Evolutionary conservation across 306 rosid species (phyloP), one percentile per base, ranked within the genome.

Genomic region (Fragaria iinumae): DNA sequence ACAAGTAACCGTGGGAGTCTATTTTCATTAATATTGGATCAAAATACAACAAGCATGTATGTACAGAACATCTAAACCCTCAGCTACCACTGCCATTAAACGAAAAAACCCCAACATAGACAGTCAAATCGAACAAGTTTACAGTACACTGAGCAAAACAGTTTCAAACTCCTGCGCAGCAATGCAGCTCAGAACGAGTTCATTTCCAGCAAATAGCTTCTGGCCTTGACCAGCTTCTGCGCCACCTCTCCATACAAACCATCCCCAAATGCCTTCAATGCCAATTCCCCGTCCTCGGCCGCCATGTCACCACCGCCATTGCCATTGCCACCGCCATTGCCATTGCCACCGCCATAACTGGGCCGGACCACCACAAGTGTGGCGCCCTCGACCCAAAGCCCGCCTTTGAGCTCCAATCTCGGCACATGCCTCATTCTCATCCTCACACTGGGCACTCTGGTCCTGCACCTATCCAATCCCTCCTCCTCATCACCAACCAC

Each of bases 341-440:
- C 34, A 32, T 32, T 32, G 68, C 62, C 44, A 21, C 62, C 5
- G 2, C 55, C 67, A 25, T 5, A 53, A 0, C 76, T 82, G 56
- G 90, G 83, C 74, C 85, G 83, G 49, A 84, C 85, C 49, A 85
- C 80, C 59, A 87, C 88, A 16, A 87, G 80, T 17, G 91, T 84
- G 13, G 87, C 84, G 0, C 81, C 88, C 75, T 82, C 87, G 23
- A 86, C 69, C 78, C 71, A 82, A 0, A 66, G 41, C 67, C 85
- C 86, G 18, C 80, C 73, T 32, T 64, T 67, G 10, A 87, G 74
- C 77, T 76, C 79, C 66, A 85, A 36, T 80, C 67, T 60, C 32
- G 72, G 72, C 77, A 16, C 79, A 70, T 85, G 81, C 70, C 83
- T 80, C 88, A 85, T 84, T 73, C 81, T 80, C 83, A 84, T 81